phyloP scores from a whole-genome alignment of 306 rosid genomes.

The Dalbergia cochinchinensis region DNA sequence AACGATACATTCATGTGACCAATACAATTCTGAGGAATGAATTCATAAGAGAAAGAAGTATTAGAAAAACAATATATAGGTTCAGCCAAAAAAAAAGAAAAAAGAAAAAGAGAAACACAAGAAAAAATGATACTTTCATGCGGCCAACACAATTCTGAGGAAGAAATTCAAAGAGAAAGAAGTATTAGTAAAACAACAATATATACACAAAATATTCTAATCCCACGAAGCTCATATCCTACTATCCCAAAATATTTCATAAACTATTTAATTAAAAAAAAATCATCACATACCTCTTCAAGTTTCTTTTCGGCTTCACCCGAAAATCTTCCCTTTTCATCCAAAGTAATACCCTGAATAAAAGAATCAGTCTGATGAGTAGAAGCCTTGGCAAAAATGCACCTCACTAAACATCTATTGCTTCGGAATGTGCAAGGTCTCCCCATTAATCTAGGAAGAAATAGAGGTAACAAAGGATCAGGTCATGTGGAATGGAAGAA shows the following conservation, averaged over 20 bases:
- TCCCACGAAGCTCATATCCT: constrained; percentile 9
- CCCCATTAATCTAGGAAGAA: neutral
- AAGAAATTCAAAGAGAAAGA: too few species aligned
- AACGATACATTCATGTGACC: constrained; percentile 3
- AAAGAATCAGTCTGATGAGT: constrained; percentile 38
- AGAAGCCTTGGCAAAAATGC: constrained; percentile 29
- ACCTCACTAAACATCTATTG: constrained; percentile 24
- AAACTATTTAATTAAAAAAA: neutral
- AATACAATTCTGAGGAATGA: too few species aligned
- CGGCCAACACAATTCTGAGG: too few species aligned
- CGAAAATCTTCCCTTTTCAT: constrained; percentile 76
- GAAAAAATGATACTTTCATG: constrained; percentile 14
- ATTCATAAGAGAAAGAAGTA: too few species aligned
- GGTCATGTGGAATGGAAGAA: neutral
- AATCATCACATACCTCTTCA: constrained; percentile 83
- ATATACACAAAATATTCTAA: constrained; percentile 21
- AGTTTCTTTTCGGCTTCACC: constrained; percentile 93
- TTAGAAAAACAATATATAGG: neutral
- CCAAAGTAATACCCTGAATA: constrained; percentile 80
- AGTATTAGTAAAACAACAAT: neutral
- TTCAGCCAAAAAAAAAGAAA: too few species aligned
- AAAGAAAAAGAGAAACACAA: constrained; percentile 32
- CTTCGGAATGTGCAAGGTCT: constrained; percentile 19
- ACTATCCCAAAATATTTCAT: constrained; percentile 9
- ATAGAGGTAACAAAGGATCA: neutral